Conservation (phyloP, 805 yeast species). For the Saccharomyces kudriavzevii region DNA sequence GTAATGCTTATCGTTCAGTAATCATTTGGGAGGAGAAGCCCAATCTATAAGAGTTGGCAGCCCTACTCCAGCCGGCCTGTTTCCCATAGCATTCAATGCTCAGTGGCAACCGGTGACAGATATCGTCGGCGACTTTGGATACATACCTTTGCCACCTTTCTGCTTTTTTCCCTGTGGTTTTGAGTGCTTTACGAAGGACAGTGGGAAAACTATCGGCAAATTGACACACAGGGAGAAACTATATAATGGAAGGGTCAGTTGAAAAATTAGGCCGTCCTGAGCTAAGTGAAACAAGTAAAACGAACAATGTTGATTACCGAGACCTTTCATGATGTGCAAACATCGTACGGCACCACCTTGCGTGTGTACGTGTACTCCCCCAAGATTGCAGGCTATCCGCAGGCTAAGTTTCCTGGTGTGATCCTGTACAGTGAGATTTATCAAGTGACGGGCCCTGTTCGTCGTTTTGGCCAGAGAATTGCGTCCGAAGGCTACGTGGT, state of each 20-base stretch:
- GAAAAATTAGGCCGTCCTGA: not conserved
- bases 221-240: not conserved
- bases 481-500: constrained; percentile 75
- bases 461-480: constrained; percentile 67
- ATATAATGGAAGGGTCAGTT: not conserved
- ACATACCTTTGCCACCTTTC: not conserved
- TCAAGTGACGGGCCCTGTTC: constrained; percentile 77
- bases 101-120: not conserved
- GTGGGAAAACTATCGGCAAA: not conserved
- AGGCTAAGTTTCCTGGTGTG: constrained; percentile 74
- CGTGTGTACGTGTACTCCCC: constrained; percentile 63
- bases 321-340: constrained; percentile 51
- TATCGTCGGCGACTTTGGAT: not conserved
- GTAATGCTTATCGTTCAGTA: not conserved
- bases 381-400: constrained; percentile 61
- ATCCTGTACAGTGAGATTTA: constrained; percentile 72
- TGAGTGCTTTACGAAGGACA: not conserved
- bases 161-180: not conserved
- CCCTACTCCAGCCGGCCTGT: not conserved
- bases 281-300: not conserved
- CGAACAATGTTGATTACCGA: constrained; percentile 58
- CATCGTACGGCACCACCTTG: constrained; percentile 60
- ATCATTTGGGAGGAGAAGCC: not conserved
- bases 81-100: not conserved
- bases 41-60: not conserved